Conservation (phyloP, 2,329 filamentous ascomycete species). For the Zymoseptoria crescenta region DNA sequence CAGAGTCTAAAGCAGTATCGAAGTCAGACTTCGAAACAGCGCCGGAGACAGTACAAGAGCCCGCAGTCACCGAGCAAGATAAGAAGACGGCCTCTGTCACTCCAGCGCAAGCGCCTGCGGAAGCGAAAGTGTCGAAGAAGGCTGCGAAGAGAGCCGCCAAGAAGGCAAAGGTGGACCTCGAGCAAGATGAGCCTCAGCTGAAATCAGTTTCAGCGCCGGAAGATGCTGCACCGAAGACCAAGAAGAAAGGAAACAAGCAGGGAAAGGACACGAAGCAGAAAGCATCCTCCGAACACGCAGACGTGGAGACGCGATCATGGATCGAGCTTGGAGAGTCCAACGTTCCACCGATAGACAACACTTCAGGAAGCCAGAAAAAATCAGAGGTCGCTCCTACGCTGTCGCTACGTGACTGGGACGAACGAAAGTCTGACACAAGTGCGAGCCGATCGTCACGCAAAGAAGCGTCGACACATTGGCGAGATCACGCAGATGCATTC, state of each 20-base stretch:
- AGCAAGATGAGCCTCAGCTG: background rate
- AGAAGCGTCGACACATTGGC: background rate
- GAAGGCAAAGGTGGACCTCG: background rate
- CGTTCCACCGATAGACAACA: background rate
- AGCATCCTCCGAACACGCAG: background rate
- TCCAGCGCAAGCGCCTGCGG: background rate
- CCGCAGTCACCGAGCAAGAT: background rate
- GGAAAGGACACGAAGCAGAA: background rate
- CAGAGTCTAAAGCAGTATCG: background rate
- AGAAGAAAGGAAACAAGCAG: conserved; percentile 3
- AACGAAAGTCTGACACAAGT: background rate
- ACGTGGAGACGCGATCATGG: background rate
- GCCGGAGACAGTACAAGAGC: background rate
- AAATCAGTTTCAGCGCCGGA: background rate
- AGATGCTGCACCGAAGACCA: background rate
- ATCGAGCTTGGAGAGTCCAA: background rate
- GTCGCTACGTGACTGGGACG: background rate
- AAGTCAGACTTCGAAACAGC: background rate
- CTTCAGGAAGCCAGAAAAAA: background rate
- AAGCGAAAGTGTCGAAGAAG: background rate
- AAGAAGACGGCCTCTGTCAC: background rate
- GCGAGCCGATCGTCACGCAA: background rate
- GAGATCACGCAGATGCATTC: background rate
- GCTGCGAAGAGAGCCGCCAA: background rate
- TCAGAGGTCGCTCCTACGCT: background rate